Base-by-base conservation (phyloP, 1,139 yeast species). In the Magnusiomyces magnusii region DNA sequence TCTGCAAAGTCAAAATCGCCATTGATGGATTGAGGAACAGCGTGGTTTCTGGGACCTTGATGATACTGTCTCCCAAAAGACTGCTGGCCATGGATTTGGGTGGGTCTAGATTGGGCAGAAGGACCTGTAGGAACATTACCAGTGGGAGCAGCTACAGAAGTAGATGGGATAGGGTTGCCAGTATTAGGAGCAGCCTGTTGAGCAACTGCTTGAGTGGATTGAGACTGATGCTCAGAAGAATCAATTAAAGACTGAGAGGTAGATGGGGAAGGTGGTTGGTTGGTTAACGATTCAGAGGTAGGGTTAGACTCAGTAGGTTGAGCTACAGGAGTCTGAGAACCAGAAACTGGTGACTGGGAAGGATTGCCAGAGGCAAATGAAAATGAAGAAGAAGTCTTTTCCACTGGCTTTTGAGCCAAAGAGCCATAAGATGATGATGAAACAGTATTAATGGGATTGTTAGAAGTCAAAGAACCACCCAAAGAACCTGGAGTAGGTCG, bases 1-100 rank as follows among this genome's bases (percentile, higher is more conserved):
- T 80, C 72, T 66, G 80, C 88, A 69, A 90, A 90, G 72, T 91
- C 85, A 68, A 78, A 84, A 59, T 80, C 86, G 58, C 78, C 66
- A 17, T 51, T 49, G 25, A 54, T 21, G n/a, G 47, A 23, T n/a
- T 28, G 28, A n/a, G 55, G 31, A 27, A 50, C 19, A 3, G 50
- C 24, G 10, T 19, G 10, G 44, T 34, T 9, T 2, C 19, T 25
- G 7, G 49, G 27, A 10, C 51, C 51, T 21, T 49, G 34, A 17
- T 24, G 34, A 24, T 7, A 5, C 21, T 25, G 27, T 3, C 49
- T 19, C 5, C 27, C 51, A 21, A 19, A 57, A 44, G 54, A 55
- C 57, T 47, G 24, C 57, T 47, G 24, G 15, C 27, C 15, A 13
- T 3, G 24, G 9, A 24, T 17, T 15, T 49, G 31, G 21, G 51